Evolutionary conservation across 441 rosid species (phyloP), one percentile per base, ranked within the genome.

Genomic region (Populus tomentosa): DNA sequence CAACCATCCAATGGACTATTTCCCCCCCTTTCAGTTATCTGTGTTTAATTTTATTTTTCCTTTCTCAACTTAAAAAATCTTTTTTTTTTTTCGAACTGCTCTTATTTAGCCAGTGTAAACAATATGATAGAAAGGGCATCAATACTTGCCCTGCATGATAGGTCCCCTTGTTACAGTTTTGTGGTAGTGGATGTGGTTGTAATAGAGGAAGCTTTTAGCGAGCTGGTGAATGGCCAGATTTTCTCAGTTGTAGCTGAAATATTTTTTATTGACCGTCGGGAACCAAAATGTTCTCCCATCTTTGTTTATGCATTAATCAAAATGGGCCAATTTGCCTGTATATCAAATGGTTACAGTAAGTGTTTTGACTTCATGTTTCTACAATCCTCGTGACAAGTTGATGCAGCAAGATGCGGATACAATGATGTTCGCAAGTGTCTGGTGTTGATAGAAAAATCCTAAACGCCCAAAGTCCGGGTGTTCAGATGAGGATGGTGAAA

Each of bases 161-260:
- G 85, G 81, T 79, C 36, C 42, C 21, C 21, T 50, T 70, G 72
- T 76, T 80, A 5, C 77, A 80, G 81, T 86, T 80, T 86, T 79
- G 85, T 77, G 81, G 74, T 67, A 72, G 84, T 77, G 87, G 84
- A 64, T 75, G 82, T 76, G 85, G 71, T 46, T 78, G 82, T 81
- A 69, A 72, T 75, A 78, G 75, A 75, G 74, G 71, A 62, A 72
- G 74, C 65, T 35, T 36, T 74, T 81, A 77, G 83, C 70, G 61
- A 67, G 82, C 75, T 78, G 78, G 75, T 69, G 21, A 70, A 62
- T 42, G 40, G 72, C 81, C 80, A 77, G 78, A 75, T 77, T 83
- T 82, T 85, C 80, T 73, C 63, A 56, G 38, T 71, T 82, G 86
- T 82, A 74, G 78, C 70, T 33, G 62, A 67, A 67, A 53, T 76